These are phyloP conservation scores for Penicillium sp. DNA, from an alignment of 2,329 filamentous ascomycete species.

Conservation along the genomic window DNA sequence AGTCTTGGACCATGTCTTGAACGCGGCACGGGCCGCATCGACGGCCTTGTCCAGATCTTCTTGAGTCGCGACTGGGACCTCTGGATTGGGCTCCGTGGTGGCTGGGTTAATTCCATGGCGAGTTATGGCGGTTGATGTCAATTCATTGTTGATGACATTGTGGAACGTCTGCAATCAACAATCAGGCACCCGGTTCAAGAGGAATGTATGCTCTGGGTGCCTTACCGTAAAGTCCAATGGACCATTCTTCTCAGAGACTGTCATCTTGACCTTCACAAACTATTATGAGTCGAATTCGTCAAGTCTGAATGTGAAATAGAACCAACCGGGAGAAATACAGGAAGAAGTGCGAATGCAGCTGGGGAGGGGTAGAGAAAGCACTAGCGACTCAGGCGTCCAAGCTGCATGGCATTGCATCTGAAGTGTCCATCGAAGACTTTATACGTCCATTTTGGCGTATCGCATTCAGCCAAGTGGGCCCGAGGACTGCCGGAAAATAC, in stretches of 20 bases:
- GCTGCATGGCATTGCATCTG: not conserved
- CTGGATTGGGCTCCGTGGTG: constrained; percentile 52
- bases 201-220: not conserved
- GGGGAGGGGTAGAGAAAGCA: not conserved
- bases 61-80: constrained; percentile 53
- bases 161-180: constrained; percentile 43
- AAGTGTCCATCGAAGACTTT: not conserved
- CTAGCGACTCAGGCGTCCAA: not conserved
- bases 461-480: not conserved
- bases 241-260: not conserved
- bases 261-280: not conserved
- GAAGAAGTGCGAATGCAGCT: not conserved
- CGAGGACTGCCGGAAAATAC: not conserved
- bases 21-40: constrained; percentile 50
- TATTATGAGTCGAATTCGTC: not conserved
- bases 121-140: constrained; percentile 47
- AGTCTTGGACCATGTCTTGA: constrained; percentile 49
- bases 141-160: constrained; percentile 57
- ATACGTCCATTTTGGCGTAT: not conserved
- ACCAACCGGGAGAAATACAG: not conserved
- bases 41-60: constrained; percentile 57
- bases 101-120: constrained; percentile 56
- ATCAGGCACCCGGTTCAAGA: not conserved
- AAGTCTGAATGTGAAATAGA: not conserved
- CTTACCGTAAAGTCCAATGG: constrained; percentile 15